Percentiles rank a stretch among this genome's conserved stretches.
Conservation (phyloP, 202 grass and related monocot genomes). For the Zoysia matrella region DNA sequence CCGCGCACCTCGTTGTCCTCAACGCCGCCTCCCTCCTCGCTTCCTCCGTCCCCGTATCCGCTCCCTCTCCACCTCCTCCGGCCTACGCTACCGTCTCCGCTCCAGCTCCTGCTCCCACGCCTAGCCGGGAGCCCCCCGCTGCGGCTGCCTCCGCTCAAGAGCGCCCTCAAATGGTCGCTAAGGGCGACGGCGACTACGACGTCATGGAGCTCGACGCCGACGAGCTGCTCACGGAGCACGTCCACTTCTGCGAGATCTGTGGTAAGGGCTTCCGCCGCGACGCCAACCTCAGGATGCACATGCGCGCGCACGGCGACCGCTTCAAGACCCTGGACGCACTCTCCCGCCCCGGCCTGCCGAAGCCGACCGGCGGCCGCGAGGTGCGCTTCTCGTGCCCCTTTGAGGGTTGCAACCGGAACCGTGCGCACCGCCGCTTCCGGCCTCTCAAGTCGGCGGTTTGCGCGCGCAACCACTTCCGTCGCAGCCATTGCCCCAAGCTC, state of each 20-base stretch:
- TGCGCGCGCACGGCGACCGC: constrained; percentile 91
- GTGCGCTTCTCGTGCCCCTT: constrained; percentile 87
- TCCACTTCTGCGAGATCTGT: constrained; percentile 92
- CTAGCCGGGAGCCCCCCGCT: constrained; percentile 28
- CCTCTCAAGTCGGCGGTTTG: constrained; percentile 88
- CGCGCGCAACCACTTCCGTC: constrained; percentile 90
- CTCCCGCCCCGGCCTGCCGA: constrained; percentile 62
- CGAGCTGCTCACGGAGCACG: constrained; percentile 87
- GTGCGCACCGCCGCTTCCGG: constrained; percentile 79
- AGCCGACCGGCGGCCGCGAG: constrained; percentile 44
- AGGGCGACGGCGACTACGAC: constrained; percentile 60
- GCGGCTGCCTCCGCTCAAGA: not conserved
- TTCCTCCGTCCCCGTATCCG: constrained; percentile 43
- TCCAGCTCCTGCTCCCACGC: not conserved
- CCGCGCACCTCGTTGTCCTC: constrained; percentile 75
- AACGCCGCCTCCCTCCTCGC: constrained; percentile 78
- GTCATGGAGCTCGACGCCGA: constrained; percentile 82
- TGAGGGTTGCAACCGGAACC: constrained; percentile 85
- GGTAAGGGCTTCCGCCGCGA: constrained; percentile 98
- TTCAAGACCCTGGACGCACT: constrained; percentile 97
- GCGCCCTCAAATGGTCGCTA: constrained; percentile 33
- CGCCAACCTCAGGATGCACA: constrained; percentile 99
- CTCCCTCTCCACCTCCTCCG: not conserved
- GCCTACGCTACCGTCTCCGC: not conserved
- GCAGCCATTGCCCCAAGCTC: constrained; percentile 96